Base-by-base conservation (phyloP, 2,329 filamentous ascomycete genomes). In the Aspergillus hortae region DNA sequence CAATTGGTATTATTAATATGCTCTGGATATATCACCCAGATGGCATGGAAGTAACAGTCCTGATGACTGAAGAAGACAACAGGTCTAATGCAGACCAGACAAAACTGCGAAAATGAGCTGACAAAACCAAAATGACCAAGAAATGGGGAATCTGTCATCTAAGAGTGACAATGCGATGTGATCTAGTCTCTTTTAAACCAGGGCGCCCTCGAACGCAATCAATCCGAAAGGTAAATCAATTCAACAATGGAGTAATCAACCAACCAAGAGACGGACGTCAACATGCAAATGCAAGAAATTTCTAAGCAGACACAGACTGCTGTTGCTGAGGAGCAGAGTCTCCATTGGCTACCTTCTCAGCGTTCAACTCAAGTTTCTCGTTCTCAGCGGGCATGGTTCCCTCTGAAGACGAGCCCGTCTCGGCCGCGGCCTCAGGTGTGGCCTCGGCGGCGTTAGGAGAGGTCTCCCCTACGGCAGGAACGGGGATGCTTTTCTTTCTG, bases 401-500 rank as follows among this genome's bases (percentile, higher is more conserved):
- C 21, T 19, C 45, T 9, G 45, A 19, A 4, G 41, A 42, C n/a
- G 35, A n/a, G 35, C 10, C 14, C 12, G 35, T 38, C 12, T n/a
- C 35, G 5, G 35, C 15, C 15, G 35, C 12, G 14, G 14, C 15
- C 15, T 12, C 35, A 17, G 35, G 14, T 4, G 35, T n/a, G 35
- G 35, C 35, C 2, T n/a, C 7, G n/a, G 14, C 15, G 15, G 14
- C 35, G 35, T 12, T 12, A 12, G 35, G 35, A 15, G 19, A 19
- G 11, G 19, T 7, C 15, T 17, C 35, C 14, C 35, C 35, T n/a
- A 3, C 12, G 6, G 2, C 11, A 7, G 44, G 48, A 15, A 70
- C 62, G 4, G 67, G 63, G 30, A 72, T 55, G 6, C 27, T 61
- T 6, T 51, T 42, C 17, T 64, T 60, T 36, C 69, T 60, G 11